Evolutionary conservation across 2,329 filamentous ascomycete species (phyloP).

Genomic region (Colletotrichum sp.): DNA sequence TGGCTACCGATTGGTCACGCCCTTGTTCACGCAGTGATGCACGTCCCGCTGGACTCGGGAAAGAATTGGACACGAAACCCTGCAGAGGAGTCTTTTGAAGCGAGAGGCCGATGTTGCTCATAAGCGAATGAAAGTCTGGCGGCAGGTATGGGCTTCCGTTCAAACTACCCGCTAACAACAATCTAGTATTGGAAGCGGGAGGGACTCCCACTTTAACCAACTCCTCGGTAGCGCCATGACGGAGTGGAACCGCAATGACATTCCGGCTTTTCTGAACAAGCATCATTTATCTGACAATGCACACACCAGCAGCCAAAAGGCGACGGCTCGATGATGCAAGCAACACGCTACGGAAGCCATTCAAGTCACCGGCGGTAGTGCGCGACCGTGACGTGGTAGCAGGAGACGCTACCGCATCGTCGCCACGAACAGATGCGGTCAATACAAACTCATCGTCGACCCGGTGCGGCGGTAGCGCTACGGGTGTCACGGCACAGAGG

Average conservation of each 20-base stretch:
- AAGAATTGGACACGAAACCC: not conserved
- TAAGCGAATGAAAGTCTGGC: not conserved
- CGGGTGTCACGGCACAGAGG: not conserved
- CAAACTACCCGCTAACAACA: not conserved
- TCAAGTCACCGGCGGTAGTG: slow-evolving; percentile 17
- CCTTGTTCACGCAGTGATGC: not conserved
- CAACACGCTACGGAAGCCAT: slow-evolving; percentile 21
- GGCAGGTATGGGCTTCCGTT: not conserved
- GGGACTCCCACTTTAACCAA: not conserved
- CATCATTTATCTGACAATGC: not conserved
- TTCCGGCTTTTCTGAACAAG: not conserved
- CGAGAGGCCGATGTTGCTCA: not conserved
- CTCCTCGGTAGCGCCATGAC: not conserved
- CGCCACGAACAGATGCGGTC: not conserved
- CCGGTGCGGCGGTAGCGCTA: not conserved
- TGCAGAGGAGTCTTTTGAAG: not conserved
- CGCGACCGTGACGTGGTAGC: not conserved
- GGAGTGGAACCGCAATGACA: not conserved
- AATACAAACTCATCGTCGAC: not conserved
- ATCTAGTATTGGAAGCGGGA: not conserved
- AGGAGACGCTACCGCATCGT: not conserved
- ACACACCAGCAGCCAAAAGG: slow-evolving; percentile 18
- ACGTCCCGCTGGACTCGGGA: not conserved
- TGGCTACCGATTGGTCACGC: not conserved
- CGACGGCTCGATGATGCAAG: slow-evolving; percentile 19